Evolutionary conservation across 2,329 filamentous ascomycete species (phyloP), one percentile per base, ranked within the genome.

Genomic region (Trichoderma aggressivum): DNA sequence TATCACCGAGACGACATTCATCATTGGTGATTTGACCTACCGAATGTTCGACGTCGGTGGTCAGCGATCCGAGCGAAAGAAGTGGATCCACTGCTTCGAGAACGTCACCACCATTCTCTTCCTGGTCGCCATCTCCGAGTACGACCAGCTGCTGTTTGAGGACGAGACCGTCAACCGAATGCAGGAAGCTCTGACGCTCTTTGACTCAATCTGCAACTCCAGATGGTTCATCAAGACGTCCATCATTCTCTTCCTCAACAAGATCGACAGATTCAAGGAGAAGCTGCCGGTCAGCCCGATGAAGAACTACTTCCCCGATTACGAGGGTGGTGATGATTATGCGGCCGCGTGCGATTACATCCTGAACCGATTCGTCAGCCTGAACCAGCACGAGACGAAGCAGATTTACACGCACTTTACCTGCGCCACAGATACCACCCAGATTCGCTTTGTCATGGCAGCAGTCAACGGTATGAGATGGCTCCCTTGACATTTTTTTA

Each of bases 391-490:
- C 82, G 96, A 98, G 86, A 97, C 94, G 70, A 99, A 99, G 88
- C 96, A 99, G 83, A 98, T 99, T 82, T 99, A 99, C 87, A 99
- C 96, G 72, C 96, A 98, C 84, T 99, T 99, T 85, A 99, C 96
- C 64, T 98, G 96, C 82, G 96, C 96, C 73, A 99, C 96, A 62
- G 96, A 99, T 81, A 99, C 96, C 36, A 98, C 96, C 79, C 96
- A 99, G 83, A 99, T 99, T 78, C 91, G 96, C 80, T 98, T 99
- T 87, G 96, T 99, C 84, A 99, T 99, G 96, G 94, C 95, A 73
- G 96, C 96, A 76, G 96, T 99, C 80, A 99, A 99, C 85, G 94
- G 94, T 97, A 88, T 79, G 91, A 10, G n/a, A 21, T 12, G 16
- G 3, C 18, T 47, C 1, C 24, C 18, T 47, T 12, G 4, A 12